A percentile compares a stretch with the other conserved stretches of the same genome.
These are phyloP conservation scores for Cyclotella atomus DNA, from an alignment of 108 stramenopile genomes.

Conservation along the genomic window DNA sequence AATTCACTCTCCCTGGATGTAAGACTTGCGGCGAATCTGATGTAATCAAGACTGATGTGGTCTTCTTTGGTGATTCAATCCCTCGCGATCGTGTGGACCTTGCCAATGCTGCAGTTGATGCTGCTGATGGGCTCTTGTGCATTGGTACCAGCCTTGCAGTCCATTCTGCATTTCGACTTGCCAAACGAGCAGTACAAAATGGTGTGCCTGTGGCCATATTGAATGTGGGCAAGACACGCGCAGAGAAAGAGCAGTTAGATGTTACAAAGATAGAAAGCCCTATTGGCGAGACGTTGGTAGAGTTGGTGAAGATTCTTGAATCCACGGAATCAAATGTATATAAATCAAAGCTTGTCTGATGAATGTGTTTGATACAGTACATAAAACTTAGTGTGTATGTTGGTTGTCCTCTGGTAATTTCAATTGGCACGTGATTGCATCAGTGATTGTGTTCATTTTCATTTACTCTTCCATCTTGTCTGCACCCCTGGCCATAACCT, in stretches of 20 bases:
- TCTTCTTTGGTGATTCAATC: slow-evolving; percentile 94
- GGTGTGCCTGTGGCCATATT: slow-evolving; percentile 82
- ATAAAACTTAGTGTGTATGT: no score
- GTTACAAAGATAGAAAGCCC: slow-evolving; percentile 57
- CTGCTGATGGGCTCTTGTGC: slow-evolving; percentile 82
- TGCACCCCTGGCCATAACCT: slow-evolving; percentile 32
- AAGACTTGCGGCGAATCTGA: slow-evolving; percentile 54
- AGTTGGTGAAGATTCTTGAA: slow-evolving; percentile 33
- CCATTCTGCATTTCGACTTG: slow-evolving; percentile 88
- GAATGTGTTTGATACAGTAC: no score
- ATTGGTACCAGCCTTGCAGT: slow-evolving; percentile 90
- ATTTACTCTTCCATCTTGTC: slow-evolving; percentile 50
- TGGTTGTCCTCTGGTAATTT: no score
- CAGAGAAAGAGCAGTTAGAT: slow-evolving; percentile 70
- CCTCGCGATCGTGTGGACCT: slow-evolving; percentile 65
- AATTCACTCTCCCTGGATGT: slow-evolving; percentile 81
- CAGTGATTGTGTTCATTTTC: no score
- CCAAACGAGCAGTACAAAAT: slow-evolving; percentile 55
- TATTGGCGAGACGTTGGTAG: slow-evolving; percentile 48
- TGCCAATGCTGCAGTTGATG: slow-evolving; percentile 70
- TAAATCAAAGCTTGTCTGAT: no score
- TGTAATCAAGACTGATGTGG: slow-evolving; percentile 90
- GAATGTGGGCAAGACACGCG: slow-evolving; percentile 92
- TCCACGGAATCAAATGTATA: not conserved
- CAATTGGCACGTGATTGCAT: no score